Percentiles rank a stretch among this genome's conserved stretches.
phyloP scores from a whole-genome alignment of 1,284 basidiomycete genomes.

The Uromyces viciae-fabae region DNA sequence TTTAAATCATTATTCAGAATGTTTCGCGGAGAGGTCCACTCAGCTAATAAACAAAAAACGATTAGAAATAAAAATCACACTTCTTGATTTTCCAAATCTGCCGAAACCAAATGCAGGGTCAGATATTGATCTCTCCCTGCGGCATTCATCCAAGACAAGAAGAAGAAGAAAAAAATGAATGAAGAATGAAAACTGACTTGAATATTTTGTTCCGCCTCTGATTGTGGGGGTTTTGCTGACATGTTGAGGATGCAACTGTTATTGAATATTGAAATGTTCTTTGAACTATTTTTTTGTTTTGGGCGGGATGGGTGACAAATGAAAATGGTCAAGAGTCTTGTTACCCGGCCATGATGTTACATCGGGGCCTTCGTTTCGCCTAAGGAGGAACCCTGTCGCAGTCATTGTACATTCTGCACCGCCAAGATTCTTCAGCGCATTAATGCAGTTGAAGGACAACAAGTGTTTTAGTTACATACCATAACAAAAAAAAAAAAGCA shows the following conservation, averaged over 20 bases:
- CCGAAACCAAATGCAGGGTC: not conserved
- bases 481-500: too few species aligned
- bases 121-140: not conserved
- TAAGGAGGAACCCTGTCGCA: too few species aligned
- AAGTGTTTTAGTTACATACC: too few species aligned
- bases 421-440: too few species aligned
- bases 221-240: conserved; percentile 36
- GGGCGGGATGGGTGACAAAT: too few species aligned
- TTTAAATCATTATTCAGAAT: not conserved
- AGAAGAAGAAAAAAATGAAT: not conserved
- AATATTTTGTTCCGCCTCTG: conserved; percentile 41
- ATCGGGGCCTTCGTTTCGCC: too few species aligned
- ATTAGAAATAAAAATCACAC: conserved; percentile 60
- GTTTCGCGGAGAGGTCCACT: not conserved
- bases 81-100: conserved; percentile 88
- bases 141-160: not conserved
- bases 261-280: too few species aligned
- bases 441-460: too few species aligned
- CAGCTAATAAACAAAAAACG: conserved; percentile 46
- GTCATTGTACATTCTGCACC: too few species aligned
- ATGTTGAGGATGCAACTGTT: not conserved
- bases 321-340: too few species aligned
- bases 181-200: conserved; percentile 16
- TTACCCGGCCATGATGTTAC: too few species aligned
- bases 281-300: too few species aligned